phyloP scores from a whole-genome alignment of 345 rosid species.

The Lepidium africanum region DNA sequence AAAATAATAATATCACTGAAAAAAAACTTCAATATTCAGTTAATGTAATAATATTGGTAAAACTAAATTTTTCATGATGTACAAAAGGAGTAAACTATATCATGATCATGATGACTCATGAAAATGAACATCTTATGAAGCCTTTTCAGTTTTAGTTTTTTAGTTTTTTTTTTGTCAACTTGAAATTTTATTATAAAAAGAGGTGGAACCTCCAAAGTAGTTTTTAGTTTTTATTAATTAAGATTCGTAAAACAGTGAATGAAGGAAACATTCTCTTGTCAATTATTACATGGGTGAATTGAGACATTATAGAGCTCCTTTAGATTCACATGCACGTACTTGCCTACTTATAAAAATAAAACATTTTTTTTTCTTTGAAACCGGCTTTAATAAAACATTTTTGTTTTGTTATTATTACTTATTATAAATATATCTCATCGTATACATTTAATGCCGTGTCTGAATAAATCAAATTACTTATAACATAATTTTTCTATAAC shows the following conservation, averaged over 20 bases:
- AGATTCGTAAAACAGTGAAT: conserved; percentile 2
- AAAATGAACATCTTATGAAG: not conserved
- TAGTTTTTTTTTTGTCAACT: too few relatives aligned
- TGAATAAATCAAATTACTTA: too few relatives aligned
- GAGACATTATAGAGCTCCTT: conserved; percentile 10
- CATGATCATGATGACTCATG: not conserved
- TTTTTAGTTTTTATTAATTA: too few relatives aligned
- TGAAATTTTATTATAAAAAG: too few relatives aligned
- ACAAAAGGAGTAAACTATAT: not conserved
- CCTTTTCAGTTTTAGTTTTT: not conserved
- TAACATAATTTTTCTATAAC: too few relatives aligned
- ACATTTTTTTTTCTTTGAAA: not conserved
- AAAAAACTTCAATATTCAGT: not conserved
- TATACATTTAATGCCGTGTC: too few relatives aligned
- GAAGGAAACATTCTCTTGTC: conserved; percentile 22
- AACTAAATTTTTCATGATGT: not conserved
- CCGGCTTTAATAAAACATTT: not conserved
- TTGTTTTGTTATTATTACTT: not conserved
- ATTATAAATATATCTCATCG: not conserved
- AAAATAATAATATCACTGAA: not conserved
- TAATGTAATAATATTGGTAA: not conserved
- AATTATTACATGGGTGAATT: conserved; percentile 20
- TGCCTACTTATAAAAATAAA: not conserved
- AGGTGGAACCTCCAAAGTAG: too few relatives aligned
- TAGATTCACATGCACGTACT: conserved; percentile 16